These are phyloP conservation scores for Rutidosis leptorrhynchoides DNA, from an alignment of 129 eudicot genomes.

Conservation along the genomic window DNA sequence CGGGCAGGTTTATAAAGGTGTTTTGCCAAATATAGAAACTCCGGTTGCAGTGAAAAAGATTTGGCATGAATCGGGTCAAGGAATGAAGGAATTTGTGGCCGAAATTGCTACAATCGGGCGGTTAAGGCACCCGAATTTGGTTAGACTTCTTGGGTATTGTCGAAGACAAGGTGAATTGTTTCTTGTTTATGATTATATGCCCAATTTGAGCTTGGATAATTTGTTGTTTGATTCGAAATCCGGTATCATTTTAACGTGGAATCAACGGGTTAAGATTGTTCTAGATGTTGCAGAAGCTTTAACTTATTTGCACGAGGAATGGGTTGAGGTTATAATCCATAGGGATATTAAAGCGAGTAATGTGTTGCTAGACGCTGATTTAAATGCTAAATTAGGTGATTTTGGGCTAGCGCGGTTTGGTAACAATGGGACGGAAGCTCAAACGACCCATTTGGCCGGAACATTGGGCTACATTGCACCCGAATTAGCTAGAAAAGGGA, in stretches of 20 bases:
- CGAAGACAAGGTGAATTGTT: constrained; percentile 39
- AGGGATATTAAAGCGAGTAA: constrained; percentile 47
- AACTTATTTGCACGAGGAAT: constrained; percentile 43
- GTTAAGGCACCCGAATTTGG: constrained; percentile 48
- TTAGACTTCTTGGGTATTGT: constrained; percentile 42
- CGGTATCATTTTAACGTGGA: constrained; percentile 24
- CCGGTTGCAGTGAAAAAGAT: constrained; percentile 47
- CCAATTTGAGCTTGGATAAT: constrained; percentile 36
- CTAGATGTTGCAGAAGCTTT: constrained; percentile 39
- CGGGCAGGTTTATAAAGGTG: constrained; percentile 48
- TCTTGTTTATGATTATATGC: constrained; percentile 48
- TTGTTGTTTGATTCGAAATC: constrained; percentile 26
- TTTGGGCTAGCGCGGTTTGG: constrained; percentile 45
- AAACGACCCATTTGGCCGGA: constrained; percentile 44
- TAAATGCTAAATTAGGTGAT: constrained; percentile 38
- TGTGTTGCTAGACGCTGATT: constrained; percentile 37
- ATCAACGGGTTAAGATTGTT: constrained; percentile 35
- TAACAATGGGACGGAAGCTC: constrained; percentile 33
- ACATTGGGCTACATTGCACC: constrained; percentile 48
- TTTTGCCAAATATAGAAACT: constrained; percentile 24
- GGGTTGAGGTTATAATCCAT: constrained; percentile 45
- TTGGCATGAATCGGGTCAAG: constrained; percentile 50
- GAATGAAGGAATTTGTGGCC: constrained; percentile 53
- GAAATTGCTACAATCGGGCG: constrained; percentile 46
- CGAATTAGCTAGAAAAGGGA: constrained; percentile 40